Base-by-base conservation (phyloP, 2,329 filamentous ascomycete species). In the Monilinia laxa region DNA sequence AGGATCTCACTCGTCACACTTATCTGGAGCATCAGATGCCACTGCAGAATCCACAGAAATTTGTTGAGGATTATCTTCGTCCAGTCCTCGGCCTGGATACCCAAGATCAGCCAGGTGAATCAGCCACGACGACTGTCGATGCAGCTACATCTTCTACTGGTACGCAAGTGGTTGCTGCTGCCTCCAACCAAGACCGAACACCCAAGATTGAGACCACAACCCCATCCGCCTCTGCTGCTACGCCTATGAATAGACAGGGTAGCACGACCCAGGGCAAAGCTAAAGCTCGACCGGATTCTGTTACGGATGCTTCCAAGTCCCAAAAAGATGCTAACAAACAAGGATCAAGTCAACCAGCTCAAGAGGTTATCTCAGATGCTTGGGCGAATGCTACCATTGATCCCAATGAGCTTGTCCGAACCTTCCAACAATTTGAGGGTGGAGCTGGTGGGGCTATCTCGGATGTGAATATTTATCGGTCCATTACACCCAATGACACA, bases 1-100 rank as follows among this genome's bases (percentile, higher is more conserved):
- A 87, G 70, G 81, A 81, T 16, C 78, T 83, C 59, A 80, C 82
- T 64, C 73, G 77, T 14, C 87, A 89, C 71, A 76, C 81, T 10
- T 79, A 84, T n/a, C 83, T 88, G 66, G 85, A 88, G 73, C 87
- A 89, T 70, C 77, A 81, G 28, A 83, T 82, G 73, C 86, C 86
- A 7, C 77, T 79, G 53, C 79, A 85, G 69, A 78, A 89, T 67
- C 85, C 87, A 2, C 54, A 81, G 66, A 83, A 82, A 70, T 89
- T 83, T 72, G 77, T 80, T 20, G 72, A 79, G 60, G 84, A 86
- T 62, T 81, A 79, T 57, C 73, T 88, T 45, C 81, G 82, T 0
- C 70, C 79, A 18, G 76, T 78, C 0, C 74, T 88, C 2, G 84
- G 83, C 4, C 73, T 87, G n/a, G 83, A 86, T 71, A 67, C 77